phyloP scores from a whole-genome alignment of 176 grass and related monocot species.

The Microstegium vimineum region DNA sequence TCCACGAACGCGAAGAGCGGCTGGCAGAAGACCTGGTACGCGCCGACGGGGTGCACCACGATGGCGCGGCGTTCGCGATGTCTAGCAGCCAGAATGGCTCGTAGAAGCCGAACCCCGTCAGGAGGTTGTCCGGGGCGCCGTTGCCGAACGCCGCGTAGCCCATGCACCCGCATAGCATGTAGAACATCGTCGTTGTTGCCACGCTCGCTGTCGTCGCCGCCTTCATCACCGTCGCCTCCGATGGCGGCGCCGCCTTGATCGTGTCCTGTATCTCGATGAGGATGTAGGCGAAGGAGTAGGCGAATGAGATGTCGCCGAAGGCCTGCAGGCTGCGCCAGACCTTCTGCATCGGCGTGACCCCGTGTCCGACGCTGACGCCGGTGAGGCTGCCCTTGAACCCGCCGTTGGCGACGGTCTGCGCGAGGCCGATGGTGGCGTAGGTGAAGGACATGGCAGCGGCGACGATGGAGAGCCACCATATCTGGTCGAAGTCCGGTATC shows the following conservation, averaged over 20 bases:
- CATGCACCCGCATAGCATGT: conserved; percentile 83
- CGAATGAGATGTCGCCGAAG: conserved; percentile 62
- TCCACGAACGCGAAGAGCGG: conserved; percentile 80
- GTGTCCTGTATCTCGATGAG: conserved; percentile 85
- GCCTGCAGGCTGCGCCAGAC: conserved; percentile 60
- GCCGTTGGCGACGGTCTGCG: conserved; percentile 42
- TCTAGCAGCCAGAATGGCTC: conserved; percentile 87
- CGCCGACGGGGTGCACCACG: conserved; percentile 78
- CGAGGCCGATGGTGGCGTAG: conserved; percentile 58
- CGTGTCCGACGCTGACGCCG: conserved; percentile 29
- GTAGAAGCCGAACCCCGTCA: conserved; percentile 89
- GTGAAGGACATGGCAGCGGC: conserved; percentile 72
- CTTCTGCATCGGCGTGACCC: conserved; percentile 37
- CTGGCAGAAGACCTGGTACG: conserved; percentile 82
- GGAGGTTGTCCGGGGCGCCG: conserved; percentile 68
- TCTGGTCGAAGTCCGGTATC: conserved; percentile 69
- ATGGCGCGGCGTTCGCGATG: conserved; percentile 81
- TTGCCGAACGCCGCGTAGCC: conserved; percentile 93
- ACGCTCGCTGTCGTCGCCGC: conserved; percentile 64
- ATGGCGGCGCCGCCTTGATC: conserved; percentile 63
- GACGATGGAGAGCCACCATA: conserved; percentile 80
- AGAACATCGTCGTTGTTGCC: conserved; percentile 65
- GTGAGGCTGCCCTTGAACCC: conserved; percentile 50
- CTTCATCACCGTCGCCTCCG: conserved; percentile 80
- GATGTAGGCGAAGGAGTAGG: conserved; percentile 60